Base-by-base conservation (phyloP, 345 rosid genomes). In the Diplotaxis tenuifolia region DNA sequence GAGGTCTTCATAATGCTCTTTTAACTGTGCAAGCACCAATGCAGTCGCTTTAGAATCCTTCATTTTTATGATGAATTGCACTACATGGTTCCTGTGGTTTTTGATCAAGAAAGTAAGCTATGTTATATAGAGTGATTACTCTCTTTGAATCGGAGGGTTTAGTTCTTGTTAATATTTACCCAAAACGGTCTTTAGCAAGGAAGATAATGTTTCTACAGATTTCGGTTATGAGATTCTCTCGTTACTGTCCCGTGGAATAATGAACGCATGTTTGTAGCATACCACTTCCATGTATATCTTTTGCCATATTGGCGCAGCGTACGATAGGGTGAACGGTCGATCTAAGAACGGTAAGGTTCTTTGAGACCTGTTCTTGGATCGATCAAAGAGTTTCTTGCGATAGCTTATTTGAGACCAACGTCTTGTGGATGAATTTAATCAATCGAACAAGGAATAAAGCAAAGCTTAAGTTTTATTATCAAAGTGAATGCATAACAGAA, bases 251-350 rank as follows among this genome's bases (percentile, higher is more conserved):
- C 38, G 29, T 68, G 61, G 87, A 86, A 78, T 72, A 80, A 68
- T 71, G 67, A 20, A 83, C 73, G 74, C 89, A 86, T 15, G 72
- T 76, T 70, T 86, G 87, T 67, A 86, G 62, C 53, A 86, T 84
- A 72, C 84, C 83, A 2, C 89, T 83, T 36, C 89, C 87, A 55
- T 86, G 83, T 54, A 75, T 75, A 75, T 86, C 80, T 22, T 84
- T 86, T 5, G 84, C 89, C 31, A 86, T 81, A 15, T 82, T 83
- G 20, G 67, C 66, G 61, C 85, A 82, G 25, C n/a, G n/a, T n/a
- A n/a, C n/a, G n/a, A n/a, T n/a, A n/a, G n/a, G n/a, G n/a, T n/a
- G n/a, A n/a, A n/a, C n/a, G n/a, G n/a, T n/a, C n/a, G n/a, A n/a
- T n/a, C n/a, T n/a, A n/a, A n/a, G n/a, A n/a, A n/a, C n/a, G n/a